Percentiles rank a stretch among this genome's conserved stretches.
phyloP scores from a whole-genome alignment of 1,139 yeast species.

The Chernovozyma sophiae-reginae region DNA sequence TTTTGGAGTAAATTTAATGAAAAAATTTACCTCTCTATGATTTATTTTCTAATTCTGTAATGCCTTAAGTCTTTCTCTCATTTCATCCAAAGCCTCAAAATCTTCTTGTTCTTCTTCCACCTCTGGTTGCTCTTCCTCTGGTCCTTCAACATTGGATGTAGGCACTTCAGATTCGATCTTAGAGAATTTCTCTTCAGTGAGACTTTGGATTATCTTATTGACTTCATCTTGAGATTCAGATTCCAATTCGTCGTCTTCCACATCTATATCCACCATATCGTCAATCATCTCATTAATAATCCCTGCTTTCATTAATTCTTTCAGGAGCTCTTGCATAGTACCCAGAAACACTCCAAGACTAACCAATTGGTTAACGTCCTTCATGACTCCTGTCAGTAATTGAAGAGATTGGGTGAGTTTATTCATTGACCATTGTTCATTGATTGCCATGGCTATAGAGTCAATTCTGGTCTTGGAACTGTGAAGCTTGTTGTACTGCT shows the following conservation, averaged over 20 bases:
- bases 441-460: conserved; percentile 81
- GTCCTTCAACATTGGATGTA: conserved; percentile 25
- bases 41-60: conserved; percentile 60
- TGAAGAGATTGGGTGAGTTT: conserved; percentile 82
- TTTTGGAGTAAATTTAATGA: no score
- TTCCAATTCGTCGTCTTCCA: conserved; percentile 60
- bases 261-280: conserved; percentile 74
- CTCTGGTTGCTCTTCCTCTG: conserved; percentile 24
- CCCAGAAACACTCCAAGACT: conserved; percentile 75
- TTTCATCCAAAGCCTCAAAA: conserved; percentile 69
- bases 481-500: conserved; percentile 70
- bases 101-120: conserved; percentile 34
- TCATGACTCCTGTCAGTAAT: conserved; percentile 78
- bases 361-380: conserved; percentile 78
- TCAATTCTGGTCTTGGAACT: conserved; percentile 83
- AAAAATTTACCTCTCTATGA: no score
- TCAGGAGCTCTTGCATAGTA: conserved; percentile 83
- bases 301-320: conserved; percentile 87
- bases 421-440: conserved; percentile 86
- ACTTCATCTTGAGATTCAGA: conserved; percentile 71
- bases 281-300: conserved; percentile 94
- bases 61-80: conserved; percentile 86
- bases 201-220: conserved; percentile 44
- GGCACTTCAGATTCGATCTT: conserved; percentile 44
- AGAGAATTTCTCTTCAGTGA: conserved; percentile 40